phyloP scores from a whole-genome alignment of 1,284 basidiomycete genomes.

The Malassezia arunalokei region DNA sequence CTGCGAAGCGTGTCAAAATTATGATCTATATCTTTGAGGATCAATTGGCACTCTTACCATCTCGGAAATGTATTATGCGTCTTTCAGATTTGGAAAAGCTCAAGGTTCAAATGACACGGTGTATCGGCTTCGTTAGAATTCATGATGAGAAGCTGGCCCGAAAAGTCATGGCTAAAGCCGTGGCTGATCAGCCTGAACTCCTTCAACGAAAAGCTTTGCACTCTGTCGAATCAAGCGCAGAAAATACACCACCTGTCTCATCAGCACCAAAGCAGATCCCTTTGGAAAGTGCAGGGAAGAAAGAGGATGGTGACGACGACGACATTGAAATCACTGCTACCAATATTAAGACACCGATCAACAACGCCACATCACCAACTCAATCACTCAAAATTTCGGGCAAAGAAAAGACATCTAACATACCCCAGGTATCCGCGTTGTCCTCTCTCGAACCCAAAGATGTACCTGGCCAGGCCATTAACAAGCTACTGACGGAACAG shows the following conservation, averaged over 20 bases:
- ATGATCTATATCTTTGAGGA: slow-evolving; percentile 44
- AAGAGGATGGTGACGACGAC: background rate
- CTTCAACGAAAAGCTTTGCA: background rate
- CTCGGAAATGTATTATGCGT: slow-evolving; percentile 33
- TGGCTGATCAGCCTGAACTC: background rate
- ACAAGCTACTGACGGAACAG: background rate
- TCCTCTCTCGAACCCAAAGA: background rate
- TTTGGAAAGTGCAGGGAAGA: background rate
- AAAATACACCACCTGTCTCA: background rate
- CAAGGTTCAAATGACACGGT: slow-evolving; percentile 41
- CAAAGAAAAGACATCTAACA: background rate
- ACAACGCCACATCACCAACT: background rate
- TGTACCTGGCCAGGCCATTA: background rate
- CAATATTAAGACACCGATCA: background rate
- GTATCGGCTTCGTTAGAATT: slow-evolving; percentile 39
- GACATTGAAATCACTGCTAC: background rate
- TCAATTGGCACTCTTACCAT: slow-evolving; percentile 31
- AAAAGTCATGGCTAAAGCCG: slow-evolving; percentile 19
- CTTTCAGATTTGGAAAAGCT: slow-evolving; percentile 39
- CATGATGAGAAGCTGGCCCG: slow-evolving; percentile 35
- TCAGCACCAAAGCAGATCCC: background rate
- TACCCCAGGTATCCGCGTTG: background rate
- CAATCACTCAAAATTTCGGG: background rate
- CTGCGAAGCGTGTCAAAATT: slow-evolving; percentile 40
- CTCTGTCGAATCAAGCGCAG: background rate